These are phyloP conservation scores for Odontarrhena argentea DNA, from an alignment of 345 rosid species.

Conservation along the genomic window DNA sequence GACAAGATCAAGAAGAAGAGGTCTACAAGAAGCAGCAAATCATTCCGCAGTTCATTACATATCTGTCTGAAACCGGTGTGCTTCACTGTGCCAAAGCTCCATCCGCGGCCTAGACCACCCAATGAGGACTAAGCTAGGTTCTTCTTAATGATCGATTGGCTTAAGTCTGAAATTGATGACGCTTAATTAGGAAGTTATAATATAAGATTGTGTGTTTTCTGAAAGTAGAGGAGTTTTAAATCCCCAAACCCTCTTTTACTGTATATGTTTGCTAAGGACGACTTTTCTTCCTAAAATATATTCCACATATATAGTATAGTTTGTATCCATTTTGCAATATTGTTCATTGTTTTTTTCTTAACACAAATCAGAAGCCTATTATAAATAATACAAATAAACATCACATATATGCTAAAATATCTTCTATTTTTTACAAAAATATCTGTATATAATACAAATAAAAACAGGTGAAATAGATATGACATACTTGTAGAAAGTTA, in stretches of 20 bases:
- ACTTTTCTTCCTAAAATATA: not conserved
- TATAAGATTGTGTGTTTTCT: conserved; percentile 6
- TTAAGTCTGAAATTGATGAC: conserved; percentile 13
- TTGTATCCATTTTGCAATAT: not conserved
- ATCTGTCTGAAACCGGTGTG: conserved; percentile 41
- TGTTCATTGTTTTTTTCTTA: not conserved
- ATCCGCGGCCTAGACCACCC: conserved; percentile 49
- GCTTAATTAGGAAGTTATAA: conserved; percentile 3
- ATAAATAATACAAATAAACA: too few species aligned
- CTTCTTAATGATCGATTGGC: conserved; percentile 5
- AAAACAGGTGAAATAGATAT: too few species aligned
- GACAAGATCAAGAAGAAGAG: conserved; percentile 33
- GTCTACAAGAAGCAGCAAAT: conserved; percentile 25
- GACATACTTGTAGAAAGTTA: too few species aligned
- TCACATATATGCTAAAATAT: too few species aligned
- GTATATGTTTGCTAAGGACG: conserved; percentile 18
- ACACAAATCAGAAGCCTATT: too few species aligned
- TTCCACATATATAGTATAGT: not conserved
- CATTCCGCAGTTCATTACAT: conserved; percentile 39
- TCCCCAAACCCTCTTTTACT: conserved; percentile 15
- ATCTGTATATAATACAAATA: too few species aligned
- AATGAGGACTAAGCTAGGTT: conserved; percentile 4
- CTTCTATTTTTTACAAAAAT: too few species aligned
- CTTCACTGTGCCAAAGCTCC: conserved; percentile 45
- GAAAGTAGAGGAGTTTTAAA: not conserved